Evolutionary conservation across 805 yeast genomes (phyloP).

Genomic region (Candida vaughaniae): DNA sequence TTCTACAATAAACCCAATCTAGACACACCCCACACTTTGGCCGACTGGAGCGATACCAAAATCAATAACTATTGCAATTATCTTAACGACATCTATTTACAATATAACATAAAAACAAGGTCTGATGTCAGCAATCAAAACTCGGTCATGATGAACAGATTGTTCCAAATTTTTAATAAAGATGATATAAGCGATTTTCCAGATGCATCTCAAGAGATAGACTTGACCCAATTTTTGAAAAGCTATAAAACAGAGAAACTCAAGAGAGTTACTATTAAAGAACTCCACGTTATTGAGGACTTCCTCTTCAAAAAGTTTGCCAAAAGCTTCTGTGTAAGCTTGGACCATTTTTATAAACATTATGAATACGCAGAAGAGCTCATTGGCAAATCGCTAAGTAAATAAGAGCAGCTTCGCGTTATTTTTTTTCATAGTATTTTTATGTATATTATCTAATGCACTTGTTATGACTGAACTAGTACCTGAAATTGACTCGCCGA

Average conservation of each 20-base stretch:
- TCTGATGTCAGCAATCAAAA: constrained; percentile 1
- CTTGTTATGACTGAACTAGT: background rate
- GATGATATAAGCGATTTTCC: constrained; percentile 12
- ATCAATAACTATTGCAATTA: constrained; percentile 36
- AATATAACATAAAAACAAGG: background rate
- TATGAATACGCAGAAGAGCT: constrained; percentile 6
- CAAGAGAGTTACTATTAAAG: background rate
- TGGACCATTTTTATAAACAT: constrained; percentile 3
- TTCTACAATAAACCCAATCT: constrained; percentile 9
- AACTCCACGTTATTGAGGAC: constrained; percentile 8
- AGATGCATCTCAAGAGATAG: background rate
- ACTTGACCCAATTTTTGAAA: constrained; percentile 4
- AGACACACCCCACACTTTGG: constrained; percentile 24
- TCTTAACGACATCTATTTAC: constrained; percentile 6
- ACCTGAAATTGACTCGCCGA: background rate
- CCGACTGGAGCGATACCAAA: constrained; percentile 48
- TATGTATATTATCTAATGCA: background rate
- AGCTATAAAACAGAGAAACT: constrained; percentile 4
- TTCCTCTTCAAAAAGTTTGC: constrained; percentile 6
- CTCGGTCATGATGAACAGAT: constrained; percentile 29
- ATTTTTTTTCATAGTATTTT: background rate
- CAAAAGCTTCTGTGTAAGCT: background rate
- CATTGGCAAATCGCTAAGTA: background rate
- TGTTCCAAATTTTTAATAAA: constrained; percentile 30
- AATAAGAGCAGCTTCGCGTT: too few species aligned